These are phyloP conservation scores for Blastobotrys persicus DNA, from an alignment of 1,139 yeast genomes.

Conservation along the genomic window DNA sequence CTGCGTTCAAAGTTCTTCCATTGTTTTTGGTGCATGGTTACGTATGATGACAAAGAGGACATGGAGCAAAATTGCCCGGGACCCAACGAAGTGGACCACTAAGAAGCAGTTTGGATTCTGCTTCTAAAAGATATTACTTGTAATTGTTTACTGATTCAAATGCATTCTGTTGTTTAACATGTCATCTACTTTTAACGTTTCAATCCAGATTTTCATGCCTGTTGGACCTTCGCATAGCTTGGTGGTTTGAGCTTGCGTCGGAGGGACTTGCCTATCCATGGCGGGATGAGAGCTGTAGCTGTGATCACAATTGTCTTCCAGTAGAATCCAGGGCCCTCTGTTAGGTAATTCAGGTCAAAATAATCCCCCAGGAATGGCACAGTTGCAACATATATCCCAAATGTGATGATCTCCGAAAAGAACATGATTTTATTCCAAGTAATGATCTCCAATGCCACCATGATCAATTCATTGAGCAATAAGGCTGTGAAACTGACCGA, in stretches of 20 bases:
- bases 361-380: conserved; percentile 84
- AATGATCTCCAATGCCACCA: conserved; percentile 91
- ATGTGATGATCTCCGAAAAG: conserved; percentile 67
- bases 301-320: conserved; percentile 71
- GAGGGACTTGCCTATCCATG: conserved; percentile 78
- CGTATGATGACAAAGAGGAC: conserved; percentile 40
- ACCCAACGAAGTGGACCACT: conserved; percentile 42
- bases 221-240: conserved; percentile 96
- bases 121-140: too few species aligned
- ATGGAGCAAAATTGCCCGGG: conserved; percentile 50
- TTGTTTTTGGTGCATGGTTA: conserved; percentile 51
- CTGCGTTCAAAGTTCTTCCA: conserved; percentile 42
- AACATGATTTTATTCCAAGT: conserved; percentile 86
- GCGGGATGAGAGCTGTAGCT: conserved; percentile 76
- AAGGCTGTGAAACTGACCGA: conserved; percentile 79
- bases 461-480: conserved; percentile 78
- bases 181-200: neutral
- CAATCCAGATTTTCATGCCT: conserved; percentile 42
- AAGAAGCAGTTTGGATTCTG: too few species aligned
- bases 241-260: conserved; percentile 84
- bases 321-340: conserved; percentile 51
- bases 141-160: neutral
- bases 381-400: conserved; percentile 64
- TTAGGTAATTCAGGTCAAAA: conserved; percentile 66
- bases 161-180: neutral